Percentiles rank a stretch among this genome's conserved stretches.
Evolutionary conservation across 805 yeast species (phyloP).

Genomic region (Candida koratica): DNA sequence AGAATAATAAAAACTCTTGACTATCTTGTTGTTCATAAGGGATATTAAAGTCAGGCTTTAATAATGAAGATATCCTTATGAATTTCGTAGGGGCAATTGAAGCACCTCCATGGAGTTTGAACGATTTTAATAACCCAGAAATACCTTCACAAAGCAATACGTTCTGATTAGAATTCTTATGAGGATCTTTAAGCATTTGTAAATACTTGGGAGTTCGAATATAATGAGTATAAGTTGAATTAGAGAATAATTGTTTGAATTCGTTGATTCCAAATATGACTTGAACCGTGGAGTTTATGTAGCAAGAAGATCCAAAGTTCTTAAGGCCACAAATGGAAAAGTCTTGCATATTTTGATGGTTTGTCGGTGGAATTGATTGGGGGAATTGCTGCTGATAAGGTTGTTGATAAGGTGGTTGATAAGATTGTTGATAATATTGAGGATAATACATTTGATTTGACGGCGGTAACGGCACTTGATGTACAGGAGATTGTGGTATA

Average conservation of each 20-base stretch:
- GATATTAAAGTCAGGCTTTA: slow-evolving; percentile 65
- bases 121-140: slow-evolving; percentile 51
- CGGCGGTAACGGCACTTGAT: neutral
- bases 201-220: slow-evolving; percentile 32
- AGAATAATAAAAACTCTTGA: slow-evolving; percentile 66
- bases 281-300: slow-evolving; percentile 71
- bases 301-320: slow-evolving; percentile 72
- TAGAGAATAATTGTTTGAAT: slow-evolving; percentile 48
- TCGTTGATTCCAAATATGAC: slow-evolving; percentile 53
- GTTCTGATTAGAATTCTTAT: slow-evolving; percentile 18
- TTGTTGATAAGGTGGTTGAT: slow-evolving; percentile 6
- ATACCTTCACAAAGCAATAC: slow-evolving; percentile 47
- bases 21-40: slow-evolving; percentile 81
- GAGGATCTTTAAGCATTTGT: slow-evolving; percentile 20
- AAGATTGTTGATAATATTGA: slow-evolving; percentile 9
- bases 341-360: slow-evolving; percentile 27
- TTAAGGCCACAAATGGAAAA: slow-evolving; percentile 56
- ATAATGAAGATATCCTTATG: slow-evolving; percentile 44
- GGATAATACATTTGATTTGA: slow-evolving; percentile 4
- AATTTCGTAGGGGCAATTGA: slow-evolving; percentile 65
- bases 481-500: neutral
- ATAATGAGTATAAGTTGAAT: slow-evolving; percentile 42
- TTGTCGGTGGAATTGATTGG: slow-evolving; percentile 4
- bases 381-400: slow-evolving; percentile 3
- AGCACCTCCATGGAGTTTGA: slow-evolving; percentile 55